Base-by-base conservation (phyloP, 2,329 filamentous ascomycete species). In the Lachnum nothofagi region DNA sequence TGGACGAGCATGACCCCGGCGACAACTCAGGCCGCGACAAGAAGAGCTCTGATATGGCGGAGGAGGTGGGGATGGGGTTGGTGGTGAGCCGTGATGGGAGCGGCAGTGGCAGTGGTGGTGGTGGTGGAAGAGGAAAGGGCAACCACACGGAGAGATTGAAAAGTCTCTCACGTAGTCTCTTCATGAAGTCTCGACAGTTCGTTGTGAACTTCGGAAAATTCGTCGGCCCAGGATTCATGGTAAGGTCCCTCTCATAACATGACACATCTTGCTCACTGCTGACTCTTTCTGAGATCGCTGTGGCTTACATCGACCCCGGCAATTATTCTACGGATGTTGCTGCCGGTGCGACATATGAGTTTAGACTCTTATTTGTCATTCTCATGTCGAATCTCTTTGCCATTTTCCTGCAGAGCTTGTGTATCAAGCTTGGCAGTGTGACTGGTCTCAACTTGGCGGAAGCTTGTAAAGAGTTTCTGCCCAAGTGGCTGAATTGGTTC, bases 311-410 rank as follows among this genome's bases (percentile, higher is more conserved):
- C 44, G 68, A 70, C 53, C 68, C 63, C 55, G 73, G 73, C 53
- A 80, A 80, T 58, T 80, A 80, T 61, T 73, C 77, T 1, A 80
- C 77, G 5, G 77, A 77, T 61, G 74, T 79, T 37, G 72, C 76
- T 43, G 77, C 77, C 31, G 77, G 77, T 49, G 75, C 77, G 14
- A 68, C 71, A 1, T 80, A 72, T 61, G 67, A 69, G 44, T 80
- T 76, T 63, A 71, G 67, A 46, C 67, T 80, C 27, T 69, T 80
- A 3, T 80, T 79, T 66, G 71, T 80, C 55, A 71, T 80, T 43
- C 64, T 80, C 31, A 70, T 79, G 62, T 77, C 76, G 29, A 80
- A 80, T 60, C 64, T 80, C 49, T 77, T 80, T 61, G 77, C 77
- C 45, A 79, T 80, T 44, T 78, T 78, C 60, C 62, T 80, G 16